These are phyloP conservation scores for Basidiobolus meristosporus DNA, from an alignment of 371 early-diverging fungal species.

Conservation along the genomic window DNA sequence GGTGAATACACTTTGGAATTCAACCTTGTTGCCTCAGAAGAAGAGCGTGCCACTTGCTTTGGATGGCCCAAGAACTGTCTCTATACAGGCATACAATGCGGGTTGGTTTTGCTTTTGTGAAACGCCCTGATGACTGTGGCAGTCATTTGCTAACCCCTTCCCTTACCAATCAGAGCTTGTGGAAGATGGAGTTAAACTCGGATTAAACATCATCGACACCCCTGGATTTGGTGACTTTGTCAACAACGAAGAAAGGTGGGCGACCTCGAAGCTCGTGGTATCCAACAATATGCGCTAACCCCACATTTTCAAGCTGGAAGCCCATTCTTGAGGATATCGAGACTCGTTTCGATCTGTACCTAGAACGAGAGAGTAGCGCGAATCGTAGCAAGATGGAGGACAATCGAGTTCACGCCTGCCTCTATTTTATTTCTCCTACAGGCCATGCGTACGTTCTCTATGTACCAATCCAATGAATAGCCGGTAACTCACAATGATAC, in stretches of 20 bases:
- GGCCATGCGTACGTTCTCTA: constrained; percentile 51
- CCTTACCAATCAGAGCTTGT: constrained; percentile 23
- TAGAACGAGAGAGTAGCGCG: constrained; percentile 82
- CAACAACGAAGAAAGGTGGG: constrained; percentile 82
- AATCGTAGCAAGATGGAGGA: constrained; percentile 78
- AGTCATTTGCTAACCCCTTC: no score
- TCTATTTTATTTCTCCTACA: constrained; percentile 95
- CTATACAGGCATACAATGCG: constrained; percentile 83
- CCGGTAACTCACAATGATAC: constrained; percentile 2
- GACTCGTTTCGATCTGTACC: constrained; percentile 82
- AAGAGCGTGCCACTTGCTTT: constrained; percentile 59
- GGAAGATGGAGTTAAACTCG: constrained; percentile 80
- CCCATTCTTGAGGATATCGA: constrained; percentile 93
- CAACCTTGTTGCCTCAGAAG: constrained; percentile 71
- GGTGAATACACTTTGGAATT: constrained; percentile 95
- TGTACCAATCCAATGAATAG: constrained; percentile 1
- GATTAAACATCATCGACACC: constrained; percentile 88
- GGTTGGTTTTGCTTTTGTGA: constrained; percentile 12
- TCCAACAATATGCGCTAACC: no score
- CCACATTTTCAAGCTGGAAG: constrained; percentile 44
- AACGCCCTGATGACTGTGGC: no score
- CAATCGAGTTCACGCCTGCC: constrained; percentile 89
- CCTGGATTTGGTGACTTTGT: constrained; percentile 90
- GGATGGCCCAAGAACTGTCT: constrained; percentile 83
- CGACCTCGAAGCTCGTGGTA: constrained; percentile 1